These are phyloP conservation scores for Cupressus sempervirens DNA, from an alignment of 75 land plant genomes.

Conservation along the genomic window DNA sequence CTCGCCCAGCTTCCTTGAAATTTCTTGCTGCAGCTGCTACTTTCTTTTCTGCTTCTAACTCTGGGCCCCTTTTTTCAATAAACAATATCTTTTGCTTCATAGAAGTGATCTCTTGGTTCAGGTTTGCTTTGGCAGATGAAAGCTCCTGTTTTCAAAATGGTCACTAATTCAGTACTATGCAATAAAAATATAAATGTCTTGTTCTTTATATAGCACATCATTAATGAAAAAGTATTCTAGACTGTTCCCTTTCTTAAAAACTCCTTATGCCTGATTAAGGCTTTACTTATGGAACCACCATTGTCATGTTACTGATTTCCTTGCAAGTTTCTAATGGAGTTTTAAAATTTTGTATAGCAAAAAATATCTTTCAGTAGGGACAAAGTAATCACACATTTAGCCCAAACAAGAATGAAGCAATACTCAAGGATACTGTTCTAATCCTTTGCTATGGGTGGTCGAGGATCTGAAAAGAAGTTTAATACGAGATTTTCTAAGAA, in stretches of 20 bases:
- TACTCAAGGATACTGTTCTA: background rate
- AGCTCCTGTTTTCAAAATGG: constrained; percentile 45
- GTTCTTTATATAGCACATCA: background rate
- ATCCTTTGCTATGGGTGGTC: background rate
- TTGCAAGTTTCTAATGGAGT: background rate
- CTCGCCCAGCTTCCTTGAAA: constrained; percentile 82
- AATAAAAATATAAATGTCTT: background rate
- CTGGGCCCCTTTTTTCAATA: constrained; percentile 72
- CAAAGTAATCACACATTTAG: background rate
- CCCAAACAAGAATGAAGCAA: background rate
- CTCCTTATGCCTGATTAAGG: background rate
- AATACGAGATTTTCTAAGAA: background rate
- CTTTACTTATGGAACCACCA: background rate
- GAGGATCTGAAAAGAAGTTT: background rate
- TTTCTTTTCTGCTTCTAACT: constrained; percentile 82
- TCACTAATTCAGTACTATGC: constrained; percentile 7
- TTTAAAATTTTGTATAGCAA: background rate
- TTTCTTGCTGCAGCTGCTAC: constrained; percentile 82
- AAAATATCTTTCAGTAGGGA: background rate
- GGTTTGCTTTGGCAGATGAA: constrained; percentile 42
- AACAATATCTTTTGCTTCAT: constrained; percentile 51
- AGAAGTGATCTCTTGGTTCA: constrained; percentile 58
- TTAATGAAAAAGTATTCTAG: background rate
- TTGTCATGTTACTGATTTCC: background rate
- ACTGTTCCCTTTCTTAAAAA: background rate